These are phyloP conservation scores for Solanum hybrid DNA, from an alignment of 305 asterid genomes.

Conservation along the genomic window DNA sequence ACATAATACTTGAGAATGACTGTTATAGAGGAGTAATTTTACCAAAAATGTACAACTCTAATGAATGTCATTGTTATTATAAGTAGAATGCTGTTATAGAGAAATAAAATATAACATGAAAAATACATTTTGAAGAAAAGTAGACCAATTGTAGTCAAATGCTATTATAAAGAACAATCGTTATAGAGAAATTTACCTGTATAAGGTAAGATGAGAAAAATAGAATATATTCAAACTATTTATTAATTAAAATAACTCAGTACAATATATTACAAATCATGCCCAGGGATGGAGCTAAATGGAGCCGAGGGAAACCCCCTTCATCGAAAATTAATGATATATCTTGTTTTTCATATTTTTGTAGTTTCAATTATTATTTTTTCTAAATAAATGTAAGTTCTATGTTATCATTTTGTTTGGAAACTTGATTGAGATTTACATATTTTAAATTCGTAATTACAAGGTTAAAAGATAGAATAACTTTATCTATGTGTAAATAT, in stretches of 20 bases:
- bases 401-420: background rate
- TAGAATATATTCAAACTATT: background rate
- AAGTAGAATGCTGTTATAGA: background rate
- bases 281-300: background rate
- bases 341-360: too few relatives aligned
- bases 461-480: too few relatives aligned
- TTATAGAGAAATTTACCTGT: background rate
- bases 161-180: background rate
- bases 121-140: background rate
- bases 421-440: background rate
- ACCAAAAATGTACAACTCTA: background rate
- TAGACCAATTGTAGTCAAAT: background rate
- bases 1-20: background rate
- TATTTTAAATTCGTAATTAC: too few relatives aligned
- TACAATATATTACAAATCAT: background rate
- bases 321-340: background rate
- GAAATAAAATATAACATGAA: background rate
- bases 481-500: background rate
- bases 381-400: background rate
- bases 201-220: background rate
- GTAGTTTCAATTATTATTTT: too few relatives aligned
- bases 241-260: background rate
- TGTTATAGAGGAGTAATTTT: background rate
- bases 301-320: background rate
- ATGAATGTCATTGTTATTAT: background rate